Evolutionary conservation across 2,329 filamentous ascomycete genomes (phyloP).

Genomic region (Didymella exigua): DNA sequence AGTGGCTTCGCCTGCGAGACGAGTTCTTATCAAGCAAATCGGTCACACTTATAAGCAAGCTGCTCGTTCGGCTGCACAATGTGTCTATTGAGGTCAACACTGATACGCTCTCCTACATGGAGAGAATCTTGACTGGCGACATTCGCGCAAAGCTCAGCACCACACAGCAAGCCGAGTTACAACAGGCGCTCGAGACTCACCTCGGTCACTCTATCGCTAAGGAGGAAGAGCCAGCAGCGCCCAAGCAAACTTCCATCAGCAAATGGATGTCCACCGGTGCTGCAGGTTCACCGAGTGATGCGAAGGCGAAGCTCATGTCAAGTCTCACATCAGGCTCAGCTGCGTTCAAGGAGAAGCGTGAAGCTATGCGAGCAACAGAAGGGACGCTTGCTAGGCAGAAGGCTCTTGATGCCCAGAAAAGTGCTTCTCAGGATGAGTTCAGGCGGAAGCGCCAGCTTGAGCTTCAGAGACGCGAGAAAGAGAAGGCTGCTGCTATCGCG

Average conservation of each 20-base stretch:
- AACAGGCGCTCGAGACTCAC: constrained; percentile 63
- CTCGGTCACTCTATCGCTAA: constrained; percentile 47
- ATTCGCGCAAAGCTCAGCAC: constrained; percentile 79
- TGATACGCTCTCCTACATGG: constrained; percentile 65
- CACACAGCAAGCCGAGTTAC: constrained; percentile 83
- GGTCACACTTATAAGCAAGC: constrained; percentile 81
- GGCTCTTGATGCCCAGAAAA: constrained; percentile 34
- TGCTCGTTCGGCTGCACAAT: constrained; percentile 80
- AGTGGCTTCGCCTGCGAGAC: constrained; percentile 90
- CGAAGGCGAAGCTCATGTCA: constrained; percentile 39
- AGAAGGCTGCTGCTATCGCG: constrained; percentile 74
- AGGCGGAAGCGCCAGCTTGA: constrained; percentile 76
- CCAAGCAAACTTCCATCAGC: constrained; percentile 50
- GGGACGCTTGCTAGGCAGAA: constrained; percentile 34
- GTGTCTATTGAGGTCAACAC: constrained; percentile 73
- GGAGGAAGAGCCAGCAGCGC: constrained; percentile 41
- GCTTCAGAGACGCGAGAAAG: constrained; percentile 73
- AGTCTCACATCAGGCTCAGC: constrained; percentile 35
- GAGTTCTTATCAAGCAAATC: constrained; percentile 82
- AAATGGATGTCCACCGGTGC: constrained; percentile 48
- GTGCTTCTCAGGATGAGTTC: constrained; percentile 57
- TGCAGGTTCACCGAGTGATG: constrained; percentile 24
- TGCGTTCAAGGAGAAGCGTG: constrained; percentile 38
- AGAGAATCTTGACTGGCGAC: constrained; percentile 67
- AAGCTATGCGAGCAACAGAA: constrained; percentile 30